Conservation (phyloP, 345 rosid species). For the Pistacia vera region DNA sequence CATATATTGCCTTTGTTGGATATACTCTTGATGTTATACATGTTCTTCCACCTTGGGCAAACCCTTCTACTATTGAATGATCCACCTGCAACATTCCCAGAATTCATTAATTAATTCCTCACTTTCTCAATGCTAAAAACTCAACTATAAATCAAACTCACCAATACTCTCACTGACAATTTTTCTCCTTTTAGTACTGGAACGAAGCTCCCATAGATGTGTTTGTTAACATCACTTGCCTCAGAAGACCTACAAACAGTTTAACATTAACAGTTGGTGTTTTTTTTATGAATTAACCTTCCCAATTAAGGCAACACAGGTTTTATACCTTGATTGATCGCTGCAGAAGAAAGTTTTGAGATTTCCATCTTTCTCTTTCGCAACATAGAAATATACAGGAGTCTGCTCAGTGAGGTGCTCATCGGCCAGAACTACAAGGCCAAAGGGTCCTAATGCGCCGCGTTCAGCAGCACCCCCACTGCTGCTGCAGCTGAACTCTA, state of each 20-base stretch:
- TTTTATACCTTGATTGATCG: conserved; percentile 65
- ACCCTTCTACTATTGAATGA: conserved; percentile 80
- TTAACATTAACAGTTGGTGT: too few species aligned
- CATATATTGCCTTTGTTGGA: conserved; percentile 79
- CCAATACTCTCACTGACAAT: conserved; percentile 66
- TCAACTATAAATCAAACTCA: conserved; percentile 21
- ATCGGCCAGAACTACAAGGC: conserved; percentile 79
- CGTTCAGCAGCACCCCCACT: conserved; percentile 62
- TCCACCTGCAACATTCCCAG: conserved; percentile 44
- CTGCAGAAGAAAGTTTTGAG: conserved; percentile 75
- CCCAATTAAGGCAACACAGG: not conserved
- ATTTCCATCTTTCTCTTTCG: conserved; percentile 54
- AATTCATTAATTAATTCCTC: too few species aligned
- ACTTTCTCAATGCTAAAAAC: too few species aligned
- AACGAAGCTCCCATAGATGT: conserved; percentile 53
- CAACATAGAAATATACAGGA: conserved; percentile 80
- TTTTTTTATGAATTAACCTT: not conserved
- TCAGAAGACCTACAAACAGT: conserved; percentile 55
- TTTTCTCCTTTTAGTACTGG: conserved; percentile 81
- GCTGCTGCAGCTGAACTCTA: conserved; percentile 54
- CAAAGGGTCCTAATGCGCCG: conserved; percentile 88
- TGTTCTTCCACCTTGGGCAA: conserved; percentile 85
- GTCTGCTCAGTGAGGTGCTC: conserved; percentile 64
- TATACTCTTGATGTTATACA: conserved; percentile 64
- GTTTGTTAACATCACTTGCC: conserved; percentile 67